These are phyloP conservation scores for Neocallimastix lanati DNA, from an alignment of 192 early-diverging fungal genomes.

Conservation along the genomic window DNA sequence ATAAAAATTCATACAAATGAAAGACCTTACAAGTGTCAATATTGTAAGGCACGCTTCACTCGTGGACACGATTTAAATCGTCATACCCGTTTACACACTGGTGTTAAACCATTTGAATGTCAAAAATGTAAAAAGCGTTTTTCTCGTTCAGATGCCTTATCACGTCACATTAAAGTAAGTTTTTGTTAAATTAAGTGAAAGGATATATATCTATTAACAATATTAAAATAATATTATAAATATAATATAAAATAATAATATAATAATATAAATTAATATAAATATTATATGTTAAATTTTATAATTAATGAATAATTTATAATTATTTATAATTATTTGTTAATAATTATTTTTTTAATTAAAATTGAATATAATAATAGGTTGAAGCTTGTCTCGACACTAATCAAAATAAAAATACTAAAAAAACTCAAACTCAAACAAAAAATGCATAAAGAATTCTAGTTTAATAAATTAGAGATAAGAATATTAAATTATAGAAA, in stretches of 20 bases:
- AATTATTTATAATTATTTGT: too few species aligned
- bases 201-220: too few species aligned
- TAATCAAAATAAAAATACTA: not conserved
- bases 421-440: not conserved
- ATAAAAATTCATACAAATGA: constrained; percentile 19
- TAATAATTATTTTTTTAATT: too few species aligned
- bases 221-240: too few species aligned
- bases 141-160: constrained; percentile 13
- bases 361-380: not conserved
- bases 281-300: too few species aligned
- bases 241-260: not conserved
- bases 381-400: not conserved
- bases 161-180: not conserved
- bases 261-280: not conserved
- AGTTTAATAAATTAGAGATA: too few species aligned
- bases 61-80: constrained; percentile 30
- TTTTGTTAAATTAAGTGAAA: too few species aligned
- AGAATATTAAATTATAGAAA: too few species aligned
- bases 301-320: too few species aligned
- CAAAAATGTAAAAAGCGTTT: constrained; percentile 24
- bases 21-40: constrained; percentile 17
- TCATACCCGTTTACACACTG: constrained; percentile 23
- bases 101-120: constrained; percentile 26
- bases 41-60: constrained; percentile 22
- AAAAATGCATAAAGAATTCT: not conserved